These are phyloP conservation scores for Candida railenensis DNA, from an alignment of 805 yeast species.

Conservation along the genomic window DNA sequence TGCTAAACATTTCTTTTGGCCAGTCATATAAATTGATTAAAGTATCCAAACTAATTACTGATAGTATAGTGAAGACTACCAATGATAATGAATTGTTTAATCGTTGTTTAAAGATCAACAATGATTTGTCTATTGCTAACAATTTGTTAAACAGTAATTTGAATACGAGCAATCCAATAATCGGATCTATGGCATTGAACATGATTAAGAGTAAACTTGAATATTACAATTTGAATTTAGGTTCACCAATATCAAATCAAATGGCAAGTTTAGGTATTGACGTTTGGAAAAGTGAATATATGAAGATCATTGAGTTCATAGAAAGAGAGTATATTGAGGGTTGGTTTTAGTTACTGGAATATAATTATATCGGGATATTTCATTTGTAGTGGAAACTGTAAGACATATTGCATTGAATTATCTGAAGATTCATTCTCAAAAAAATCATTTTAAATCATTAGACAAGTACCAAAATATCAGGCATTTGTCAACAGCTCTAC, in stretches of 20 bases:
- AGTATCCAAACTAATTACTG: slow-evolving; percentile 34
- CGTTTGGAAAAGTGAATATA: slow-evolving; percentile 20
- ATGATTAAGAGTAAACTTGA: slow-evolving; percentile 24
- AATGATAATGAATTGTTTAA: slow-evolving; percentile 24
- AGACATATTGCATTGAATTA: no score
- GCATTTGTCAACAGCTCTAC: no score
- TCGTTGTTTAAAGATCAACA: slow-evolving; percentile 33
- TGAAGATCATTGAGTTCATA: slow-evolving; percentile 25
- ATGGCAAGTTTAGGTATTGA: slow-evolving; percentile 4
- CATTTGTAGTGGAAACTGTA: no score
- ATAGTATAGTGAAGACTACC: slow-evolving; percentile 18
- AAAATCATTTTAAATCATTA: no score
- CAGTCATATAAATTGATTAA: slow-evolving; percentile 36
- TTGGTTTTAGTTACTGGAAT: slow-evolving; percentile 22
- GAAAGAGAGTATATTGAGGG: slow-evolving; percentile 34
- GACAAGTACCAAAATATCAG: no score
- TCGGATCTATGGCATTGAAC: slow-evolving; percentile 24
- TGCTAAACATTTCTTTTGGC: slow-evolving; percentile 30
- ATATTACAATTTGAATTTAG: slow-evolving; percentile 26
- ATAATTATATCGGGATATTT: no score
- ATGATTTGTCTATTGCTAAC: slow-evolving; percentile 34
- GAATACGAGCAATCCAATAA: slow-evolving; percentile 13
- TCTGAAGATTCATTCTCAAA: no score
- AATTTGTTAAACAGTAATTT: slow-evolving; percentile 29
- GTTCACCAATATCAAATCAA: slow-evolving; percentile 1